Evolutionary conservation across 1,284 basidiomycete species (phyloP), one percentile per base, ranked within the genome.

Genomic region (Peniophora sp.): DNA sequence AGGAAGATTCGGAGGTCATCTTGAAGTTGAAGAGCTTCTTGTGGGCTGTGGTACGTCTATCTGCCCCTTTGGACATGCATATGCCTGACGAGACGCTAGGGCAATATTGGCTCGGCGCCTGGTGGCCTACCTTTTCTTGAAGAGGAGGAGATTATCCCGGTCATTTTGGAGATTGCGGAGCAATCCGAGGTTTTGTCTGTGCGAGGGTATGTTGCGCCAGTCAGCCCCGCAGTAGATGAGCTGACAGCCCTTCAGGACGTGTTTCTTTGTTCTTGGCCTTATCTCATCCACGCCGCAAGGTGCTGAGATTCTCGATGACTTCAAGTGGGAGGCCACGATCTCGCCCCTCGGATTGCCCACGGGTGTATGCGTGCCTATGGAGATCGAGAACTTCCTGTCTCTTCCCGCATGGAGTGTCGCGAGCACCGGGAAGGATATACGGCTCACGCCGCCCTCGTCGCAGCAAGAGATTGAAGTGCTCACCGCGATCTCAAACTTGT

Each of bases 101-200:
- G 96, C 1, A 96, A 96, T 63, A 87, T 99, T 49, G 97, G 94
- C 1, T 83, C 96, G 0, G 90, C 90, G 0, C 82, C 86, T 57
- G 84, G 90, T 6, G 97, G 97, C 0, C 73, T 99, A n/a, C 86
- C 85, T 1, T 95, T 99, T 65, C 74, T 99, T 20, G 95, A 97
- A 62, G 92, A 94, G 53, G 92, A 97, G 64, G 92, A 94, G 57
- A 85, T 97, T 53, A 86, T 98, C 44, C 88, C 91, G 16, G 80
- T 83, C 9, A 87, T 99, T 51, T 75, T 97, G 36, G 85, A 94
- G 55, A 97, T 98, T 51, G 93, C 95, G 1, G 89, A 94, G 59
- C 79, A 83, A 52, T 97, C 95, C 2, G 77, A 79, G 1, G 88
- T 98, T 50, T 80, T 97, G 39, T 97, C 95, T 3, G 83, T 99